These are phyloP conservation scores for Hypoxylon fuscum DNA, from an alignment of 495 filamentous ascomycete species.

Conservation along the genomic window DNA sequence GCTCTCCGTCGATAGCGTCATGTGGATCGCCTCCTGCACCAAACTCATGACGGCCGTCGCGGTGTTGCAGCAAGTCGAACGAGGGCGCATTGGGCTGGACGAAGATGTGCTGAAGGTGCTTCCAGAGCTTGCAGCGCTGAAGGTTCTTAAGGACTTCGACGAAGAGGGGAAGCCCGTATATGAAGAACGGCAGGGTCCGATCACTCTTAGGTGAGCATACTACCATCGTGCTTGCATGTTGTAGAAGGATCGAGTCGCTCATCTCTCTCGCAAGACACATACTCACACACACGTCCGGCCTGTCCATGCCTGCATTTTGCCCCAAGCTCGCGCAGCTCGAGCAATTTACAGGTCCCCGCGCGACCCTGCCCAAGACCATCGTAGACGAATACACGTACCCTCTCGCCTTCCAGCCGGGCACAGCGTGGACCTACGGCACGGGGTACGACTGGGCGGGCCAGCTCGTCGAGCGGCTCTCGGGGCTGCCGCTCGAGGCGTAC, in stretches of 20 bases:
- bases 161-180: conserved; percentile 29
- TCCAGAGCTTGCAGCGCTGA: conserved; percentile 41
- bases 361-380: conserved; percentile 25
- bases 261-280: conserved; percentile 34
- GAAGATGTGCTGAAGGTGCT: conserved; percentile 41
- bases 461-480: conserved; percentile 42
- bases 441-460: conserved; percentile 47
- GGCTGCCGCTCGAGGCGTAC: conserved; percentile 41
- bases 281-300: conserved; percentile 37
- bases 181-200: conserved; percentile 23
- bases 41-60: conserved; percentile 49
- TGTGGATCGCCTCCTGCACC: conserved; percentile 46
- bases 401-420: conserved; percentile 47
- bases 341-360: conserved; percentile 31
- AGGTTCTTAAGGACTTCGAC: conserved; percentile 42
- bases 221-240: neutral
- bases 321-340: conserved; percentile 32
- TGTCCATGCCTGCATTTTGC: conserved; percentile 20
- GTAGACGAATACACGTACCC: conserved; percentile 48
- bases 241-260: conserved; percentile 25
- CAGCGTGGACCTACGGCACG: conserved; percentile 44
- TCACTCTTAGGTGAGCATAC: conserved; percentile 41
- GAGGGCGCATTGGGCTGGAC: conserved; percentile 42
- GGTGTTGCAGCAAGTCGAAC: conserved; percentile 48
- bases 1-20: conserved; percentile 31